phyloP scores from a whole-genome alignment of 768 basidiomycete genomes.

The Wakefieldia striispora region DNA sequence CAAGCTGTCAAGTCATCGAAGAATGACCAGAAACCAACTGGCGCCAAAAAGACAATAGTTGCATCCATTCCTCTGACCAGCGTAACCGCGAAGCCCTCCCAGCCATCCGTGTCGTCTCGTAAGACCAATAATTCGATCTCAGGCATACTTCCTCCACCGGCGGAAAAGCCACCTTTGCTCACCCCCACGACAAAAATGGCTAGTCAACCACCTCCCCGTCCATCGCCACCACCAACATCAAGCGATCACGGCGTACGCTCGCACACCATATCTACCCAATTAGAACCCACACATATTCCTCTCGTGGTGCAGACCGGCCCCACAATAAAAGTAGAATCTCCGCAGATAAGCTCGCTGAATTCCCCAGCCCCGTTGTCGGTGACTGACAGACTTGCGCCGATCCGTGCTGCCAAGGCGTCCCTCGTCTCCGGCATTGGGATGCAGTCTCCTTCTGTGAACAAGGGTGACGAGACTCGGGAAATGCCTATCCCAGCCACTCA shows the following conservation, averaged over 20 bases:
- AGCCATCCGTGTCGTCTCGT: conserved; percentile 10
- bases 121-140: conserved; percentile 22
- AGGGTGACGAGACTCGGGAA: background rate
- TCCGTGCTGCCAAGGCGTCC: conserved; percentile 32
- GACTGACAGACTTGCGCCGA: conserved; percentile 31
- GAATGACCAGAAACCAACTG: conserved; percentile 2
- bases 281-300: background rate
- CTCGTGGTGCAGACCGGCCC: conserved; percentile 12
- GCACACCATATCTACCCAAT: background rate
- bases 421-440: conserved; percentile 9
- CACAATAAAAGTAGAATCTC: conserved; percentile 19
- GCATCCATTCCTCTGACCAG: background rate
- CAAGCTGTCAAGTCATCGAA: conserved; percentile 16
- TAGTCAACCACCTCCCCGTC: background rate
- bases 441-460: conserved; percentile 10
- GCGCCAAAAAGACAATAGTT: conserved; percentile 2
- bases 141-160: background rate
- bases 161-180: background rate
- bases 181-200: background rate
- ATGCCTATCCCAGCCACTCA: background rate
- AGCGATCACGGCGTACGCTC: background rate
- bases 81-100: background rate
- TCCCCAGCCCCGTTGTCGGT: conserved; percentile 5
- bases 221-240: background rate
- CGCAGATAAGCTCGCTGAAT: conserved; percentile 6